Conservation (phyloP, 352 stramenopile species). For the Globisporangium spiculum region DNA sequence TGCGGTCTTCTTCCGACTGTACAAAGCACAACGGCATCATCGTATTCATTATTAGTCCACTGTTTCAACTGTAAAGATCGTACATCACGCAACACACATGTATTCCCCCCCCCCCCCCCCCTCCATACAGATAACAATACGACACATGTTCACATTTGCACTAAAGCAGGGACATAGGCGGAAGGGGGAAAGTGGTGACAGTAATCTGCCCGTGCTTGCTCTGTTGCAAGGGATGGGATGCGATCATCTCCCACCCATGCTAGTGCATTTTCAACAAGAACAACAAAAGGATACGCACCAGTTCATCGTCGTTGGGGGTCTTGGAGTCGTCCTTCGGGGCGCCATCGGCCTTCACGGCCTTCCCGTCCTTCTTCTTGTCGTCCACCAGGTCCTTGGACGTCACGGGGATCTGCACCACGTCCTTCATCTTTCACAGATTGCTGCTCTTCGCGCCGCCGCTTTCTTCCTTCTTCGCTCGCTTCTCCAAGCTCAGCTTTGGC, state of each 20-base stretch:
- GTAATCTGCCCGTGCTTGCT: background rate
- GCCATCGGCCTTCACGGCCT: conserved; percentile 18
- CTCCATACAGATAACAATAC: background rate
- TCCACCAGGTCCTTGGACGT: conserved; percentile 47
- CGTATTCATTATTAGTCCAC: background rate
- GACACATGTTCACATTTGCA: background rate
- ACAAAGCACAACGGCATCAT: background rate
- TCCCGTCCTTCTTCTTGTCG: conserved; percentile 38
- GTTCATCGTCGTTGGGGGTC: conserved; percentile 47
- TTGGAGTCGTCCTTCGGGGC: conserved; percentile 28
- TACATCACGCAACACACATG: background rate
- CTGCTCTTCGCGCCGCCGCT: conserved; percentile 18
- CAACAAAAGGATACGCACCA: conserved; percentile 37
- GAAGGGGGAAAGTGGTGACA: background rate
- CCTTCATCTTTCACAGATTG: conserved; percentile 49
- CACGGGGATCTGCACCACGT: conserved; percentile 55
- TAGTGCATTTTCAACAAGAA: background rate
- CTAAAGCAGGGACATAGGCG: background rate
- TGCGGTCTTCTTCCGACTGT: conserved; percentile 89
- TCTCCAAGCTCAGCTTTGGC: background rate
- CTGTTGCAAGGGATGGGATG: background rate
- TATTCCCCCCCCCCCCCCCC: background rate
- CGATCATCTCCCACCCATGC: background rate
- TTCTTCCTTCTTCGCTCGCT: conserved; percentile 22
- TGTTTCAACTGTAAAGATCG: conserved; percentile 7